Conservation (phyloP, 2,329 filamentous ascomycete genomes). For the Immersiporthe knoxdaviesiana region DNA sequence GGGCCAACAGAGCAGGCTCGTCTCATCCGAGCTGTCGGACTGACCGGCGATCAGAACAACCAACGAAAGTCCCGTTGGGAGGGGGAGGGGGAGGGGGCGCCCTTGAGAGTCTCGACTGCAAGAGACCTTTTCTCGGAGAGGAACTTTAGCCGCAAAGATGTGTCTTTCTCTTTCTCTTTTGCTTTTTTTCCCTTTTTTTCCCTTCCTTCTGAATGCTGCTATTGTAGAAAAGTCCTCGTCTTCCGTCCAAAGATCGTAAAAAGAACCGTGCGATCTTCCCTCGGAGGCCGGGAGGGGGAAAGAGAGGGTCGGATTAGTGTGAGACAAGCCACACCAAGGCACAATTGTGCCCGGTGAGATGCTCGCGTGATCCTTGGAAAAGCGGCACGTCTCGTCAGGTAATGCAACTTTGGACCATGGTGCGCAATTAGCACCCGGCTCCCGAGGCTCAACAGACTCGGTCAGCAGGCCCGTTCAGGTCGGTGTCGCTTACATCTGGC, state of each 20-base stretch:
- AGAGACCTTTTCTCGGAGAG: not conserved
- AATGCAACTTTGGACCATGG: not conserved
- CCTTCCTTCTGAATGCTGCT: not conserved
- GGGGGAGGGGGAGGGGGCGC: too few species aligned
- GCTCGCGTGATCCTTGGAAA: not conserved
- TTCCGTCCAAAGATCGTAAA: not conserved
- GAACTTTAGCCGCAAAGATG: not conserved
- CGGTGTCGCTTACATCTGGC: constrained; percentile 5
- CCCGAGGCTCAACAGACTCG: not conserved
- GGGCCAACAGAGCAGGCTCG: constrained; percentile 1
- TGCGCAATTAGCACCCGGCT: not conserved
- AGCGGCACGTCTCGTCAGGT: not conserved
- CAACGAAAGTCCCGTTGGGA: not conserved
- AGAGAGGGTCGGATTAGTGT: too few species aligned
- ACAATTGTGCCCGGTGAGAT: not conserved
- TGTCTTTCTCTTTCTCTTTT: not conserved
- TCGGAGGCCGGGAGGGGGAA: too few species aligned
- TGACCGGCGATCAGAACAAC: not conserved
- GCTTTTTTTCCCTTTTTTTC: too few species aligned
- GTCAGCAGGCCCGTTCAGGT: not conserved
- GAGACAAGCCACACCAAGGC: not conserved
- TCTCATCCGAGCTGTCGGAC: constrained; percentile 7
- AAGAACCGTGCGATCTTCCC: not conserved
- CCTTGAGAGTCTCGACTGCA: not conserved
- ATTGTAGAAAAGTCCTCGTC: not conserved